Evolutionary conservation across 208 protist genomes (phyloP).

Genomic region (Trypanosoma caninum): DNA sequence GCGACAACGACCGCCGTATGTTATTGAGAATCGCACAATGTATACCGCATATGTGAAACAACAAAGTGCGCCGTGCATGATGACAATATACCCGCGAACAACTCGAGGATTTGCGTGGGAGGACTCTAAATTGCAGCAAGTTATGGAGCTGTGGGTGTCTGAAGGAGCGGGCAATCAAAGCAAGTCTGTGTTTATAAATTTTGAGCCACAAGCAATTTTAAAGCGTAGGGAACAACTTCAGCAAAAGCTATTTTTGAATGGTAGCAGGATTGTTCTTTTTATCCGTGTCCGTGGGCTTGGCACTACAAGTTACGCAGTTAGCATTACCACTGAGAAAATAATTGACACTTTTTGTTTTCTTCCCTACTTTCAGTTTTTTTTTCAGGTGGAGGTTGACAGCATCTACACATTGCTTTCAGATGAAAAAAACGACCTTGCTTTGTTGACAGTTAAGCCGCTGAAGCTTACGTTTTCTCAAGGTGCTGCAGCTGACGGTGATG

Average conservation of each 20-base stretch:
- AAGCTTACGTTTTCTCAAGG: constrained; percentile 46
- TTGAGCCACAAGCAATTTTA: constrained; percentile 49
- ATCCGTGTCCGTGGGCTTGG: constrained; percentile 65
- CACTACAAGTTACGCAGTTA: constrained; percentile 65
- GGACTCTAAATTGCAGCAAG: constrained; percentile 15
- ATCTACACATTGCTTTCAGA: constrained; percentile 42
- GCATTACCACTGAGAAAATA: constrained; percentile 58
- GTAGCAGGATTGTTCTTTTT: constrained; percentile 43
- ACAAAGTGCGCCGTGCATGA: constrained; percentile 17
- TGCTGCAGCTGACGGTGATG: constrained; percentile 5
- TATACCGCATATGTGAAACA: constrained; percentile 56
- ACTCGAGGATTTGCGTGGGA: constrained; percentile 72
- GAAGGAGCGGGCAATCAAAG: constrained; percentile 2
- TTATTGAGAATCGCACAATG: constrained; percentile 72
- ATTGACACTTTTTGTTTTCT: constrained; percentile 58
- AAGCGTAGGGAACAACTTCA: constrained; percentile 28
- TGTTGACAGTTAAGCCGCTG: constrained; percentile 47
- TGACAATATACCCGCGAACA: constrained; percentile 47
- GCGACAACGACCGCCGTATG: constrained; percentile 47
- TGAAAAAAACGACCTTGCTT: constrained; percentile 29
- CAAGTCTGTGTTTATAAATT: constrained; percentile 39
- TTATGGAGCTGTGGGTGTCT: constrained; percentile 33
- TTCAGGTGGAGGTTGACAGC: constrained; percentile 45
- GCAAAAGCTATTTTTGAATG: constrained; percentile 18
- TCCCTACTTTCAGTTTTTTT: constrained; percentile 61